A percentile compares a stretch with the other conserved stretches of the same genome.
These are phyloP conservation scores for Penicillium antarcticum DNA, from an alignment of 495 filamentous ascomycete genomes.

Conservation along the genomic window DNA sequence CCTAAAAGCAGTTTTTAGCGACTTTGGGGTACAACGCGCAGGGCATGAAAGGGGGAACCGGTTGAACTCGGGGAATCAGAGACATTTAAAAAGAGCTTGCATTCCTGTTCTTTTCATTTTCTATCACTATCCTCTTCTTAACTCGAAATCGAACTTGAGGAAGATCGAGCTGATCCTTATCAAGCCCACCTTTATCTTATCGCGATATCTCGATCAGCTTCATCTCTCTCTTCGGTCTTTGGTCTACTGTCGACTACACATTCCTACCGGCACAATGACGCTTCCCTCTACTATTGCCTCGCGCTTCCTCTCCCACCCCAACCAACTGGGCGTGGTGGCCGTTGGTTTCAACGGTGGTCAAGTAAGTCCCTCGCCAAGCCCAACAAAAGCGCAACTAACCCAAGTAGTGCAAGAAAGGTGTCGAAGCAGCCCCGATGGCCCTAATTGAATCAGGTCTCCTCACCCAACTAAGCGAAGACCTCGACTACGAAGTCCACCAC, in stretches of 20 bases:
- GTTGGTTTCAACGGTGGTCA: conserved; percentile 98
- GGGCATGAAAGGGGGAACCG: conserved; percentile 12
- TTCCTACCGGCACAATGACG: conserved; percentile 45
- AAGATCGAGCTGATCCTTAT: conserved; percentile 8
- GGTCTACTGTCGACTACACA: neutral
- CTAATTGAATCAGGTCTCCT: conserved; percentile 89
- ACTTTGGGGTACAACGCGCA: conserved; percentile 17
- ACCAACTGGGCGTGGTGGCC: conserved; percentile 86
- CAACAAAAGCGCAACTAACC: conserved; percentile 9
- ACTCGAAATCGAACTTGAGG: neutral
- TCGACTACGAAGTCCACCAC: conserved; percentile 83
- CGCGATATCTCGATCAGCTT: neutral
- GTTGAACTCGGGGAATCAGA: conserved; percentile 8
- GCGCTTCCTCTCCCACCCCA: conserved; percentile 74
- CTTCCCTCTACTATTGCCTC: conserved; percentile 70
- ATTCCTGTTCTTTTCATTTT: neutral
- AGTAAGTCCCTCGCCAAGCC: conserved; percentile 47
- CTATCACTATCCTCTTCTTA: neutral
- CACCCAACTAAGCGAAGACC: conserved; percentile 74
- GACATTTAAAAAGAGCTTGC: conserved; percentile 13
- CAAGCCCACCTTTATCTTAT: conserved; percentile 30
- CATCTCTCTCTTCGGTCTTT: neutral
- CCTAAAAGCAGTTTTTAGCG: conserved; percentile 53
- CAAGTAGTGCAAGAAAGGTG: conserved; percentile 78
- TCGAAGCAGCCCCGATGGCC: conserved; percentile 88